Percentiles rank a stretch among this genome's conserved stretches.
Conservation (phyloP, 257 asterid genomes). For the Nicotiana tabacum region DNA sequence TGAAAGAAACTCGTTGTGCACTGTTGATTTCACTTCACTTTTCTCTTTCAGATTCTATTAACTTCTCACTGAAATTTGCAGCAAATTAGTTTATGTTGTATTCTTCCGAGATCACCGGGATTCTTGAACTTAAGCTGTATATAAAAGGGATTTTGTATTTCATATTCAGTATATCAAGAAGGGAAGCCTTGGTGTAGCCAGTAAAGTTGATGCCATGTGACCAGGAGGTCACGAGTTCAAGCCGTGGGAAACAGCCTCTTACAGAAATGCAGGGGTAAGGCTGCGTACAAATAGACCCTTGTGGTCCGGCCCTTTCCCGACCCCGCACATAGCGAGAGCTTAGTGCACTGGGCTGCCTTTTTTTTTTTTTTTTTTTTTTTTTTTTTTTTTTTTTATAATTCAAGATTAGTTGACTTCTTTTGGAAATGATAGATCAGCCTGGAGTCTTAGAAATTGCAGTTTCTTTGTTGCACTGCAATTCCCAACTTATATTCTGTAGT, state of each 20-base stretch:
- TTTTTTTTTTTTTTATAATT: neutral
- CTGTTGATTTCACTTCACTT: neutral
- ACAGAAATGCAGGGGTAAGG: too few species aligned
- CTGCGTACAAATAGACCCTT: too few species aligned
- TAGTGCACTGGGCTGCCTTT: too few species aligned
- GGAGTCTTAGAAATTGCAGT: neutral
- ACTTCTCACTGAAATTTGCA: neutral
- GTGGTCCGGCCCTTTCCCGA: too few species aligned
- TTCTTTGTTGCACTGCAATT: neutral
- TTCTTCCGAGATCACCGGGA: neutral
- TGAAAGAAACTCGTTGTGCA: conserved; percentile 20
- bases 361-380: too few species aligned
- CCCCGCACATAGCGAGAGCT: too few species aligned
- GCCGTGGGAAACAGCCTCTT: too few species aligned
- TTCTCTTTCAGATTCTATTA: neutral
- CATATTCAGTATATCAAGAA: neutral
- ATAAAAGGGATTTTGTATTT: neutral
- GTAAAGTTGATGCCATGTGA: too few species aligned
- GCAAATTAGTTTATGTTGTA: neutral
- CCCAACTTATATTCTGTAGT: too few species aligned
- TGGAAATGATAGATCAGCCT: neutral
- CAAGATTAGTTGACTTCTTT: neutral
- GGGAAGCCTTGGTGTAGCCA: too few species aligned
- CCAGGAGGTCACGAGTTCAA: too few species aligned
- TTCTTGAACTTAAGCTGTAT: conserved; percentile 7